Base-by-base conservation (phyloP, 1,139 yeast species). In the Kodamaea arcana region DNA sequence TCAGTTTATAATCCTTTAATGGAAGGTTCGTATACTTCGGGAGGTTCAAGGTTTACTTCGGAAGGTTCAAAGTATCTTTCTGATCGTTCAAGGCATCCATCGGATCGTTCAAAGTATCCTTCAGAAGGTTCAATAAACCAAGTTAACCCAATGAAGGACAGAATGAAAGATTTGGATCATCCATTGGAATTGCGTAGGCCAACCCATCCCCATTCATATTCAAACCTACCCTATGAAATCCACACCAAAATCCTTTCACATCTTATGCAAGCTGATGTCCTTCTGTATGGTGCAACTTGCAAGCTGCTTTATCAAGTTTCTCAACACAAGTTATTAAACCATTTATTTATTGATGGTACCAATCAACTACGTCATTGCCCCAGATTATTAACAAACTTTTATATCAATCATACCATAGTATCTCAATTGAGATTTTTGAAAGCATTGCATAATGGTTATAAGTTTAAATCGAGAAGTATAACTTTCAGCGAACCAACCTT, bases 401-500 rank as follows among this genome's bases (percentile, higher is more conserved):
- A 25, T 11, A 14, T 14, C 28, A 15, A 12, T 15, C 28, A 25
- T 14, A 25, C 28, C 8, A 14, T 25, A 5, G 15, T 25, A 8
- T 25, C 28, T n/a, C 17, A 25, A 11, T 14, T 25, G 17, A 25
- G 14, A 17, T 25, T 25, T 11, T 25, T 25, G 11, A 25, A 25
- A 15, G 15, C 17, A 13, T 9, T 25, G 6, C 28, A 25, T 5
- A 9, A 6, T 6, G 28, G 17, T 9, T 15, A 9, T 17, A 12
- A 12, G 17, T 25, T 15, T 17, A 12, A 25, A 6, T 25, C 28
- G 7, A 12, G 28, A 12, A 14, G 11, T 9, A 14, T 25, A 6
- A 25, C 28, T 8, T 25, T 25, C 17, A 25, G 28, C 17, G 28
- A 25, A 15, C 28, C 28, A 12, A 25, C 15, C 6, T 25, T 25